A percentile compares a stretch with the other conserved stretches of the same genome.
Conservation (phyloP, 169 alveolate species). For the Cystoisospora suis region DNA sequence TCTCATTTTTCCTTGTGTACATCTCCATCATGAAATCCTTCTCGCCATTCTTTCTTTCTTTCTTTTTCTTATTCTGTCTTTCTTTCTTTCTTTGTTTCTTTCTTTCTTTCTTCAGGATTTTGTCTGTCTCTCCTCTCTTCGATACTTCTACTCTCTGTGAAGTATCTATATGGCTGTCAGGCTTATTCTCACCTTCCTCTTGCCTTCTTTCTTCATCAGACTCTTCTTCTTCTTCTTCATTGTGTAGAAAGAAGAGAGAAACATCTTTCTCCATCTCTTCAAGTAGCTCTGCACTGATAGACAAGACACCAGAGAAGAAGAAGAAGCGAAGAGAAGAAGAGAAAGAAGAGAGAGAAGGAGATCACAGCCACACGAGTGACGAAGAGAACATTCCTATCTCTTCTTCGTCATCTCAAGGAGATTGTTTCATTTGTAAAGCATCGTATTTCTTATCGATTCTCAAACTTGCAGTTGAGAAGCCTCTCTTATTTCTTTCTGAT, state of each 20-base stretch:
- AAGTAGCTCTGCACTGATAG: no score
- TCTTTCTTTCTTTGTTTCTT: neutral
- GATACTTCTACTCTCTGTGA: neutral
- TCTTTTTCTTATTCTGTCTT: neutral
- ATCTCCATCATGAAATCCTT: neutral
- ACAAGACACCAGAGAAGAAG: no score
- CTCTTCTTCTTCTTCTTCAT: no score
- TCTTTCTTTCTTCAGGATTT: neutral
- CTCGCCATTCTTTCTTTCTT: neutral
- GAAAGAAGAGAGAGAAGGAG: no score
- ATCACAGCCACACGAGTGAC: no score
- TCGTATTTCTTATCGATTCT: neutral
- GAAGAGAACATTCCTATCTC: no score
- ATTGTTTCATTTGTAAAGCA: neutral
- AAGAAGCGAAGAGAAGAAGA: no score
- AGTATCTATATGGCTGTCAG: neutral
- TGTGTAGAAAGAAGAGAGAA: no score
- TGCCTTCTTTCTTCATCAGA: neutral
- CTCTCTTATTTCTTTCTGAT: neutral
- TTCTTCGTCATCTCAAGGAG: no score
- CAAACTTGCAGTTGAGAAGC: conserved; percentile 15
- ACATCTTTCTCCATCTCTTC: no score
- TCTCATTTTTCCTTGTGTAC: neutral
- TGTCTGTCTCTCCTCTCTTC: neutral
- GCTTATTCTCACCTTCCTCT: neutral